These are phyloP conservation scores for Copromyces sp. DNA, from an alignment of 495 filamentous ascomycete genomes.

Conservation along the genomic window DNA sequence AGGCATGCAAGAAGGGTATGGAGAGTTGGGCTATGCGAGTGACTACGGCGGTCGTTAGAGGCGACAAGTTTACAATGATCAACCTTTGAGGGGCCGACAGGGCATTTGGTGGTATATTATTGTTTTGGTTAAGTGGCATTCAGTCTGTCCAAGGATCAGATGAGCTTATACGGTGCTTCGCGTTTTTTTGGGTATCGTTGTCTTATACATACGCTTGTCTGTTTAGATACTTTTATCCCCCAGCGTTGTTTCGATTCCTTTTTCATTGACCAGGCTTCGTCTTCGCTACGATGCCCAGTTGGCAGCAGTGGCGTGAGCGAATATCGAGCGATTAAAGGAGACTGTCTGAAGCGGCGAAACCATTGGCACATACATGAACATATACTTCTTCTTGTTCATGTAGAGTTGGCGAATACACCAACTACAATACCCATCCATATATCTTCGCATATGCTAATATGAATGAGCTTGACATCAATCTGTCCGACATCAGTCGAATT, in stretches of 20 bases:
- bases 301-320: not conserved
- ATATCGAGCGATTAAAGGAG: not conserved
- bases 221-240: not conserved
- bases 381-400: not conserved
- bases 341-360: not conserved
- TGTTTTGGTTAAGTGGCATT: not conserved
- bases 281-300: not conserved
- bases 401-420: not conserved
- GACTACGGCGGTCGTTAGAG: constrained; percentile 38
- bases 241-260: not conserved
- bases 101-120: not conserved
- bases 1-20: constrained; percentile 38
- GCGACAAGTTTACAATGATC: too few species aligned
- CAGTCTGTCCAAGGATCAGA: not conserved
- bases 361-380: not conserved
- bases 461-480: not conserved
- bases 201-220: not conserved
- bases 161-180: not conserved
- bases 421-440: not conserved
- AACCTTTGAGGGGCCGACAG: not conserved
- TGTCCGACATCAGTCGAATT: not conserved
- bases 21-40: constrained; percentile 42
- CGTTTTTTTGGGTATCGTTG: not conserved
- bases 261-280: not conserved
- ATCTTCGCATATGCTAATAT: not conserved